Percentiles rank a stretch among this genome's conserved stretches.
Evolutionary conservation across 1,284 basidiomycete genomes (phyloP).

Genomic region (Serendipita sp.): DNA sequence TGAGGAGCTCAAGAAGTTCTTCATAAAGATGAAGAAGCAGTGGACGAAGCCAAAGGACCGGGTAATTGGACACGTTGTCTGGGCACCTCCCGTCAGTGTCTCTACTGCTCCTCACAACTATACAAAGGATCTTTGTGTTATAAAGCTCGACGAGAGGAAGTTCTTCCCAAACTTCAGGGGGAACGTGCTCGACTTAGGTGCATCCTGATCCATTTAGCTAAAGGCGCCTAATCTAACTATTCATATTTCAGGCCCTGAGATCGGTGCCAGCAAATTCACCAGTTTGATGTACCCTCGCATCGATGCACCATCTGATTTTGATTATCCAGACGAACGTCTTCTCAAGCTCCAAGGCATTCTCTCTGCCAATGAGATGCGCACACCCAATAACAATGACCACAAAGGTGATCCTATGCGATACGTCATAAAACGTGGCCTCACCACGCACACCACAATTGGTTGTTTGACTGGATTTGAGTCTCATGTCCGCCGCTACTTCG

Average conservation of each 20-base stretch:
- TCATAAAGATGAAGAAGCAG: slow-evolving; percentile 15
- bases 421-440: slow-evolving; percentile 24
- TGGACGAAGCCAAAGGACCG: slow-evolving; percentile 19
- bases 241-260: slow-evolving; percentile 12
- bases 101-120: neutral
- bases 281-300: slow-evolving; percentile 12
- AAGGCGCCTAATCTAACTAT: slow-evolving; percentile 8
- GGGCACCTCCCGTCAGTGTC: slow-evolving; percentile 20
- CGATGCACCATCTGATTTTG: slow-evolving; percentile 13
- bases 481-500: slow-evolving; percentile 20
- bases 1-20: slow-evolving; percentile 13
- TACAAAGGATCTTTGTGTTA: neutral
- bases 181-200: slow-evolving; percentile 10
- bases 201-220: slow-evolving; percentile 8
- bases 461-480: slow-evolving; percentile 21
- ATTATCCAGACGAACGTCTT: slow-evolving; percentile 14
- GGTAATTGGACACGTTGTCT: slow-evolving; percentile 20
- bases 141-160: slow-evolving; percentile 3
- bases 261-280: slow-evolving; percentile 6
- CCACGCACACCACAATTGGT: slow-evolving; percentile 23
- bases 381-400: slow-evolving; percentile 8
- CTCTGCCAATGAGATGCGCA: slow-evolving; percentile 11
- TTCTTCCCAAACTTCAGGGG: neutral
- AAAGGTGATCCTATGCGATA: slow-evolving; percentile 15
- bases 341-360: slow-evolving; percentile 11